phyloP scores from a whole-genome alignment of 2,329 filamentous ascomycete genomes.

The Cryphonectria japonica region DNA sequence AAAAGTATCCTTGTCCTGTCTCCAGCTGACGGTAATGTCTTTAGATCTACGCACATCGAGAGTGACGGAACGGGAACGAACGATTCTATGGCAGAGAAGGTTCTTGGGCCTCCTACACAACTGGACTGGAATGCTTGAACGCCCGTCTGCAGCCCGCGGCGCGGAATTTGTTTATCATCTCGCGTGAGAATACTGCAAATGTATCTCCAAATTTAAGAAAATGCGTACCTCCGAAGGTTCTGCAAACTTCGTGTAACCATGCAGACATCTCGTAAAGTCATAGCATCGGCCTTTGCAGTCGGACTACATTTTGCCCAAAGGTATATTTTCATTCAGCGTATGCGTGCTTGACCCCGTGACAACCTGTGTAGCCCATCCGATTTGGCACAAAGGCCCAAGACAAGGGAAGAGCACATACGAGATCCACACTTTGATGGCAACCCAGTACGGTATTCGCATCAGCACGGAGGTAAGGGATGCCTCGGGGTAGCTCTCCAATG shows the following conservation, averaged over 20 bases:
- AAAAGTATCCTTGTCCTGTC: no score
- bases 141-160: neutral
- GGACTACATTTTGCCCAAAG: neutral
- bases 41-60: slow-evolving; percentile 73
- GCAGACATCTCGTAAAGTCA: neutral
- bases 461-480: neutral
- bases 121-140: slow-evolving; percentile 26
- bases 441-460: neutral
- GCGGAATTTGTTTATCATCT: neutral
- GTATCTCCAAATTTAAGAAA: neutral
- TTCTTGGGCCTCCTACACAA: slow-evolving; percentile 15
- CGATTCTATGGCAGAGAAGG: slow-evolving; percentile 55
- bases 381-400: neutral
- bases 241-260: neutral
- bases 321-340: neutral
- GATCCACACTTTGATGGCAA: no score
- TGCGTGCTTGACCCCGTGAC: neutral
- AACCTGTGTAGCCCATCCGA: neutral
- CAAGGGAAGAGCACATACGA: neutral
- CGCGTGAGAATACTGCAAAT: neutral
- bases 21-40: slow-evolving; percentile 1
- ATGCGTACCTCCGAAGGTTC: neutral
- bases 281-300: neutral
- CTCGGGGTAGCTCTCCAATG: neutral
- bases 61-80: slow-evolving; percentile 84